Base-by-base conservation (phyloP, 2,329 filamentous ascomycete genomes). In the Didymella pinodella region DNA sequence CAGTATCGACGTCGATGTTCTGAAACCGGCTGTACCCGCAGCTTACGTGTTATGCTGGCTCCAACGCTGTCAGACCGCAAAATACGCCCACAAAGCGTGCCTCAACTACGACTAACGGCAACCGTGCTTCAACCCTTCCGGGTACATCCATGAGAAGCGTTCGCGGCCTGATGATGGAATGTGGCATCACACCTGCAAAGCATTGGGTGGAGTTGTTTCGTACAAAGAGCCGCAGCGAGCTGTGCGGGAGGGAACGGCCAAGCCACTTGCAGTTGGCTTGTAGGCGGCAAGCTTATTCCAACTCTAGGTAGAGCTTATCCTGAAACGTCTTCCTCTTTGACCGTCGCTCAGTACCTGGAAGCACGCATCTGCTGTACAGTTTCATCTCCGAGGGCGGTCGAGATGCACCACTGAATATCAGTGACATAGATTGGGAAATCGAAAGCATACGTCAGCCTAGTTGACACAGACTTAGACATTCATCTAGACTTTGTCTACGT, bases 1-100 rank as follows among this genome's bases (percentile, higher is more conserved):
- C 18, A 18, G 36, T 48, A 36, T 55, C 31, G 43, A 48, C 18
- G 12, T 52, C 36, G 44, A 40, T 56, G 45, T 40, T 51, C 52
- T 56, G 57, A 60, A 60, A 60, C 57, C 48, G 44, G 52, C 20
- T n/a, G 18, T 55, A 49, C 51, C 57, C 57, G 53, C 48, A 48
- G 57, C 57, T 60, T 51, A 56, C 57, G 57, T 53, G 52, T 59
- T 54, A 16, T 41, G 32, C 45, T 46, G 36, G 28, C 14, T 16
- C 7, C 22, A 44, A 54, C 46, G 45, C 56, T 54, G 32, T 32
- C 34, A 40, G 46, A 36, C 50, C 20, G 43, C 34, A 8, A 8
- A 43, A 26, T 36, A 41, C 48, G 48, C 41, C 25, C 11, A 38
- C 1, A 48, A 20, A 16, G 22, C n/a, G 47, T 22, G n/a, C 32